phyloP scores from a whole-genome alignment of 331 rosid genomes.

The Acacia pycnantha region DNA sequence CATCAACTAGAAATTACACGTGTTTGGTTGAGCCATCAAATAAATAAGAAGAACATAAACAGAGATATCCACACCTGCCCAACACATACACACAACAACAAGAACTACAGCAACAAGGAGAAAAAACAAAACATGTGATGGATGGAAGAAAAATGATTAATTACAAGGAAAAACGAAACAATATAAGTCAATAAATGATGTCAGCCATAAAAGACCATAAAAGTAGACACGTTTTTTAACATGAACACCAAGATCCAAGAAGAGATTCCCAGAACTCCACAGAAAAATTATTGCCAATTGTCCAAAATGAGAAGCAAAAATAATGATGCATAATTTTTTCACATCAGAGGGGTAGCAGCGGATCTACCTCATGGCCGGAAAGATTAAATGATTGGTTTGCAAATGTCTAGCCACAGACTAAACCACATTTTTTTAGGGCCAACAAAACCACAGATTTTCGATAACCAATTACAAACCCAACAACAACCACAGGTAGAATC shows the following conservation, averaged over 20 bases:
- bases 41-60: neutral
- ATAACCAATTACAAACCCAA: neutral
- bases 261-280: neutral
- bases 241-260: neutral
- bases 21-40: neutral
- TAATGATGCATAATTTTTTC: neutral
- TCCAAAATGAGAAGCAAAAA: neutral
- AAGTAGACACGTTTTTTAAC: neutral
- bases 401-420: neutral
- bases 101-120: neutral
- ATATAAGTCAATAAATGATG: neutral
- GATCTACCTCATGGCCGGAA: neutral
- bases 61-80: neutral
- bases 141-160: neutral
- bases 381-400: neutral
- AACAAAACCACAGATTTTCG: neutral
- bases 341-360: neutral
- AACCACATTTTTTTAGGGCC: neutral
- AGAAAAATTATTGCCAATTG: neutral
- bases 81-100: neutral
- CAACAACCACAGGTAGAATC: neutral
- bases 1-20: neutral
- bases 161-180: neutral
- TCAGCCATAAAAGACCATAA: neutral
- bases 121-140: neutral